Percentiles rank a stretch among this genome's conserved stretches.
These are phyloP conservation scores for Dalbergia cochinchinensis DNA, from an alignment of 306 rosid species.

Conservation along the genomic window DNA sequence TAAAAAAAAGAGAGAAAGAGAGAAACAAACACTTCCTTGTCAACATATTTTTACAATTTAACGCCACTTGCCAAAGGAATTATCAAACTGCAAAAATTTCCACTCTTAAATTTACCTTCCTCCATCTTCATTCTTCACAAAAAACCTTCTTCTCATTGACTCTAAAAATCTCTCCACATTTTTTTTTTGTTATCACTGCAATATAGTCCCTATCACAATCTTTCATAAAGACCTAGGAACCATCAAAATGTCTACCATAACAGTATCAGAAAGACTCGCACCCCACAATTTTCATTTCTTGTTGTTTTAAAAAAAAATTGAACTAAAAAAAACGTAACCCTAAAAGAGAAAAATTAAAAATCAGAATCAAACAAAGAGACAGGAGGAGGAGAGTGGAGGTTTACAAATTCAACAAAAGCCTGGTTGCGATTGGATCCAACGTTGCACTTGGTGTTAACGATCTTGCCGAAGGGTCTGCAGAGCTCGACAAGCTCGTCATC, in stretches of 20 bases:
- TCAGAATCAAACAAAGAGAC: not conserved
- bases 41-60: conserved; percentile 2
- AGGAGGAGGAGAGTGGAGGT: conserved; percentile 6
- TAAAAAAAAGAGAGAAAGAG: not conserved
- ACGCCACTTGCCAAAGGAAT: conserved; percentile 11
- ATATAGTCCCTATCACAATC: conserved; percentile 16
- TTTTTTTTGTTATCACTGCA: not conserved
- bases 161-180: not conserved
- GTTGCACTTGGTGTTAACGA: conserved; percentile 94
- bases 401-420: conserved; percentile 91
- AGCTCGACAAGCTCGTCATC: conserved; percentile 89
- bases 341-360: not conserved
- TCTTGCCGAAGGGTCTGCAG: conserved; percentile 89
- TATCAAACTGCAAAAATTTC: conserved; percentile 12
- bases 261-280: not conserved
- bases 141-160: not conserved
- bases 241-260: conserved; percentile 1
- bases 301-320: no score
- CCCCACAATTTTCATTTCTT: not conserved
- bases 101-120: conserved; percentile 11
- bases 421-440: conserved; percentile 97
- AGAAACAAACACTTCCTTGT: not conserved
- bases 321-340: conserved; percentile 38
- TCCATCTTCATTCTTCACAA: not conserved
- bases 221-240: conserved; percentile 17